Evolutionary conservation across 2,329 filamentous ascomycete genomes (phyloP), one percentile per base, ranked within the genome.

Genomic region (Colletotrichum musicola): DNA sequence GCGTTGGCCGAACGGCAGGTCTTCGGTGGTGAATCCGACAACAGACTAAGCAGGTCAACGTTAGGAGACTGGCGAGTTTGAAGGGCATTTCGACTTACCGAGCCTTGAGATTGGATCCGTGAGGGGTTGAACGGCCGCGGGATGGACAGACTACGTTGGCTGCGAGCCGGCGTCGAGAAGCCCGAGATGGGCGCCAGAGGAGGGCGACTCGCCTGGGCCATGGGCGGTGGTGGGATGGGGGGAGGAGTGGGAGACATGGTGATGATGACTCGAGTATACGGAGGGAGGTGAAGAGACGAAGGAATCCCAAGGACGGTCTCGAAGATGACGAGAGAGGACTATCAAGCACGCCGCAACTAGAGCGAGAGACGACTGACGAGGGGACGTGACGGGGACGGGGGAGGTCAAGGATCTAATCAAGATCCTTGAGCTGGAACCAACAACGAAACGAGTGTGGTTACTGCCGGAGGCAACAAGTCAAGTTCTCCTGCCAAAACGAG

Each of bases 1-100:
- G 30, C 76, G 77, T 2, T 73, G 72, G 12, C 76, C 78, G 0
- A 77, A 75, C 0, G 74, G 75, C 7, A 80, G 55, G 30, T 72
- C 69, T 12, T 69, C 65, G 5, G 64, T 54, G 51, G 77, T 76
- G 67, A 79, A 78, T 2, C 73, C 75, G 20, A 76, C 76, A 1
- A 81, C 68, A 1, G 79, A 81, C 79, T 81, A n/a, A 0, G 12
- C 22, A 6, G 35, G 1, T 30, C 6, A 69, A 60, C 25, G 38
- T 9, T 3, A 22, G 25, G 5, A 6, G 0, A 44, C 13, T 4
- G 12, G 30, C 16, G 18, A 4, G 42, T 9, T 16, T 5, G 6
- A 49, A 12, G 9, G 22, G 6, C 12, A 10, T 12, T 4, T 64
- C 46, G 25, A 64, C 65, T 38, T 57, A 57, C 65, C n/a, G 57